Percentiles rank a stretch among this genome's conserved stretches.
These are phyloP conservation scores for Diaporthe longicolla DNA, from an alignment of 2,329 filamentous ascomycete genomes.

Conservation along the genomic window DNA sequence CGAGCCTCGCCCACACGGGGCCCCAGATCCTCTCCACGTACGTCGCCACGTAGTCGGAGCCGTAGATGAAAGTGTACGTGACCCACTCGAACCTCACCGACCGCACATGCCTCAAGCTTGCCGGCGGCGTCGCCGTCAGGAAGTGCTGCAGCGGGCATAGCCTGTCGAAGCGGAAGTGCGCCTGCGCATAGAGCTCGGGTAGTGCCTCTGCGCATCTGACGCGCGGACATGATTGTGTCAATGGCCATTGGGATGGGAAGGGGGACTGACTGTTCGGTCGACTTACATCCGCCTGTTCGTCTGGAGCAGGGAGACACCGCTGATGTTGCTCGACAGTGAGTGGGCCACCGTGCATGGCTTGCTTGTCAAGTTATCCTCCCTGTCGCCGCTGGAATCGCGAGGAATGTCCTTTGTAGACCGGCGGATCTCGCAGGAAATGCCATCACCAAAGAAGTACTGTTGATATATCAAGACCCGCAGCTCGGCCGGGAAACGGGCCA, in stretches of 20 bases:
- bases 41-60: conserved; percentile 24
- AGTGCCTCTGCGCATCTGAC: conserved; percentile 7
- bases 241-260: not conserved
- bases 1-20: conserved; percentile 8
- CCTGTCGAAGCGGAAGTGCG: conserved; percentile 26
- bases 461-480: conserved; percentile 19
- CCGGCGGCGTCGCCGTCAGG: not conserved
- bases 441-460: conserved; percentile 6
- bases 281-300: conserved; percentile 22
- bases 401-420: not conserved
- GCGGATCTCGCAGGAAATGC: not conserved
- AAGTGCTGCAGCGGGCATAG: conserved; percentile 32
- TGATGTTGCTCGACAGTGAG: conserved; percentile 19
- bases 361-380: conserved; percentile 3
- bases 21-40: conserved; percentile 23
- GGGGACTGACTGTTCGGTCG: not conserved
- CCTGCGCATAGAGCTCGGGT: conserved; percentile 13
- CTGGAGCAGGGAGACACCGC: conserved; percentile 14
- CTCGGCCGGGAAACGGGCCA: conserved; percentile 12
- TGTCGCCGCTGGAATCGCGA: not conserved
- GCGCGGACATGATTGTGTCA: not conserved
- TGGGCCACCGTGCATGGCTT: conserved; percentile 11
- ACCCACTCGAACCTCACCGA: conserved; percentile 27
- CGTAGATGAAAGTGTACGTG: conserved; percentile 29
- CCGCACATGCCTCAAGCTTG: not conserved